phyloP scores from a whole-genome alignment of 2,329 filamentous ascomycete genomes.

The Claviceps capensis region DNA sequence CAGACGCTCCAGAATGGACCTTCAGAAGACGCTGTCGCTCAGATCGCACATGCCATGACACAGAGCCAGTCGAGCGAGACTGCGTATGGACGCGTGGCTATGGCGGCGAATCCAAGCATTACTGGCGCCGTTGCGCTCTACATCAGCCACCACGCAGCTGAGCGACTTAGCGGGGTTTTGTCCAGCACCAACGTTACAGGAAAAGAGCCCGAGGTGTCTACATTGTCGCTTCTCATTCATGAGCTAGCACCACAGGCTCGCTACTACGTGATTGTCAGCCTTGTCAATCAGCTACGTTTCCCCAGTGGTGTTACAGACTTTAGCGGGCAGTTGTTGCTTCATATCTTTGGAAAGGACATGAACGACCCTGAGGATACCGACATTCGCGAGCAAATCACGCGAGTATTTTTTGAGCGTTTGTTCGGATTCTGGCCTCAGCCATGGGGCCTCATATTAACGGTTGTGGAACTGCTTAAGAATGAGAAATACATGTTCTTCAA shows the following conservation, averaged over 20 bases:
- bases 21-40: conserved; percentile 59
- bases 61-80: conserved; percentile 43
- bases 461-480: conserved; percentile 84
- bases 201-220: conserved; percentile 43
- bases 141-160: conserved; percentile 60
- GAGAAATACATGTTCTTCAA: conserved; percentile 86
- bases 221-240: conserved; percentile 64
- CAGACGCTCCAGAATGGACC: conserved; percentile 46
- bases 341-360: conserved; percentile 69
- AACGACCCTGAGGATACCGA: conserved; percentile 63
- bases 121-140: conserved; percentile 77
- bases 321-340: conserved; percentile 74
- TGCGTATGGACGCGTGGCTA: conserved; percentile 50
- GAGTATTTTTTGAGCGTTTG: conserved; percentile 76
- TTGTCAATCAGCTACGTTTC: conserved; percentile 84
- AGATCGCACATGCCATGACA: conserved; percentile 61
- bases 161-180: conserved; percentile 42
- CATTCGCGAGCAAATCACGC: conserved; percentile 80
- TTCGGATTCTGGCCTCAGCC: conserved; percentile 86
- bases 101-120: conserved; percentile 55
- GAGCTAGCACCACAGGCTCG: conserved; percentile 64
- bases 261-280: conserved; percentile 71
- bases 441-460: conserved; percentile 82
- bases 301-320: conserved; percentile 85
- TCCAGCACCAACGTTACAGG: conserved; percentile 36